phyloP scores from a whole-genome alignment of 2,329 filamentous ascomycete genomes.

The Diaporthe destruens region DNA sequence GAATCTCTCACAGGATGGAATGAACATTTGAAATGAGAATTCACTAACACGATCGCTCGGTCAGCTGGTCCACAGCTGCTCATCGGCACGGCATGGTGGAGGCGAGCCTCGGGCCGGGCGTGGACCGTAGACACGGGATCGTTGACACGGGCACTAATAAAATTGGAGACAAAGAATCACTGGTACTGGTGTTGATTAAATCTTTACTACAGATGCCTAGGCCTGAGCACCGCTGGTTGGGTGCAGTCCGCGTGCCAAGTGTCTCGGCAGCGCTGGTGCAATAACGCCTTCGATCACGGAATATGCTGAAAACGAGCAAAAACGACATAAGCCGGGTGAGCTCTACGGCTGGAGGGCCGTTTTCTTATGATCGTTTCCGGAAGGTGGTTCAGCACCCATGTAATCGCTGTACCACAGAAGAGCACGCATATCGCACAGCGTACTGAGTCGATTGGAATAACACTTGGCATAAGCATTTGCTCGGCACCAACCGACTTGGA shows the following conservation, averaged over 20 bases:
- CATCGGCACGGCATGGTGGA: no score
- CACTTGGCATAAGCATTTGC: neutral
- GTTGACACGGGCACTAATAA: no score
- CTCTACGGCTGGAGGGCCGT: neutral
- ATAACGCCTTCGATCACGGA: slow-evolving; percentile 27
- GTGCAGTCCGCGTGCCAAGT: neutral
- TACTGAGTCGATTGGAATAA: neutral
- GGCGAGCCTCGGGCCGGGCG: neutral
- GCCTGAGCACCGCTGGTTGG: slow-evolving; percentile 4
- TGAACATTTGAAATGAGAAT: no score
- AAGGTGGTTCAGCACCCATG: slow-evolving; percentile 11
- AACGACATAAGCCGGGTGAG: slow-evolving; percentile 11
- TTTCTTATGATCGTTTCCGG: slow-evolving; percentile 4
- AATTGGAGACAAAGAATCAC: neutral
- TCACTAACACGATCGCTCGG: neutral
- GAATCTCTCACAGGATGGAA: neutral
- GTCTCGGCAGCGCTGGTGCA: slow-evolving; percentile 28
- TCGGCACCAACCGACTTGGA: slow-evolving; percentile 11
- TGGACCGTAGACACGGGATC: no score
- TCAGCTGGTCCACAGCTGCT: neutral
- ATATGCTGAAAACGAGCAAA: slow-evolving; percentile 10
- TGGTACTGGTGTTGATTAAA: neutral
- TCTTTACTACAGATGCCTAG: neutral
- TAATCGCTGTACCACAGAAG: neutral
- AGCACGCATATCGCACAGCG: neutral